Evolutionary conservation across 1,139 yeast genomes (phyloP).

Genomic region (Hyphopichia burtonii): DNA sequence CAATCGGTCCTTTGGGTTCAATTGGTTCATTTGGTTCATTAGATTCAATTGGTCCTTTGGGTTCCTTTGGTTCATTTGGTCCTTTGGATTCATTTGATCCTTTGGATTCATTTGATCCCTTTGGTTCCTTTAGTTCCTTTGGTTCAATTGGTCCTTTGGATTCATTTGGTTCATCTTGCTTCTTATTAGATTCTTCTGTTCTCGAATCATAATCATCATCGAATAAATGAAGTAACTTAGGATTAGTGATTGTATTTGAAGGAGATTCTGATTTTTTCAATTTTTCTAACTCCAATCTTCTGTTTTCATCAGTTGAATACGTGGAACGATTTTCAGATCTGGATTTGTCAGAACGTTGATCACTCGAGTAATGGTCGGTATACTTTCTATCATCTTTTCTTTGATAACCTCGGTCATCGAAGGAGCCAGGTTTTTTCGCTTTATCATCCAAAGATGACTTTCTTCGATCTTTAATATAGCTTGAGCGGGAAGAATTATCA

Average conservation of each 20-base stretch:
- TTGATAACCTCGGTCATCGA: not conserved
- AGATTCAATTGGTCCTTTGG: no score
- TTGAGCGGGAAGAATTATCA: not conserved
- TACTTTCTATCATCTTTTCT: not conserved
- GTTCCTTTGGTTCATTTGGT: no score
- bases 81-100: no score
- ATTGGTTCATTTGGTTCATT: no score
- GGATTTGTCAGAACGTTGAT: not conserved
- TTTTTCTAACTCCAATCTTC: slow-evolving; percentile 1
- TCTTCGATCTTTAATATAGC: slow-evolving; percentile 1
- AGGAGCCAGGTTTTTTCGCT: not conserved
- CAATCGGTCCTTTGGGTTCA: no score
- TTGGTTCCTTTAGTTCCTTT: no score
- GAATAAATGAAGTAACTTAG: slow-evolving; percentile 5
- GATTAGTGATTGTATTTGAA: not conserved
- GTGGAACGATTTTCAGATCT: slow-evolving; percentile 1
- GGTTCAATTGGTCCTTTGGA: no score
- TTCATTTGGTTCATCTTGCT: not conserved
- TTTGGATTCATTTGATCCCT: no score
- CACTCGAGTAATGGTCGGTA: slow-evolving; percentile 2
- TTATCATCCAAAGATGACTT: slow-evolving; percentile 3
- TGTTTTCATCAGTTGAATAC: slow-evolving; percentile 2
- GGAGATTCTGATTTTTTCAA: not conserved
- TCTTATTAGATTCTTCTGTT: not conserved
- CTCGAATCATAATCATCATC: slow-evolving; percentile 3